A percentile compares a stretch with the other conserved stretches of the same genome.
phyloP scores from a whole-genome alignment of 2,329 filamentous ascomycete species.

The Beauveria sp. region DNA sequence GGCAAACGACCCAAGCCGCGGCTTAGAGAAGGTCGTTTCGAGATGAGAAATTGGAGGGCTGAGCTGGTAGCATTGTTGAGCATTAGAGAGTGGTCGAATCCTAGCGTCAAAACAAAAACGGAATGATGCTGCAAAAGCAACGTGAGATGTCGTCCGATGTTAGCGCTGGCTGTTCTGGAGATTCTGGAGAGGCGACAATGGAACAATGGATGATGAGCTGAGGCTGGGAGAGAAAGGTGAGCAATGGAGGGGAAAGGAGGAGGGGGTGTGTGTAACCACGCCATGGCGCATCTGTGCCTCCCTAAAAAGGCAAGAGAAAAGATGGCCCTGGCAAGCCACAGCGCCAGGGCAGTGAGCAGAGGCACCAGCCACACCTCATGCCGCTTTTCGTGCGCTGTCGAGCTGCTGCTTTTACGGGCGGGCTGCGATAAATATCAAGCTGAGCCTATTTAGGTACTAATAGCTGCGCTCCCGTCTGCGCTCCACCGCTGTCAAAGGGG shows the following conservation, averaged over 20 bases:
- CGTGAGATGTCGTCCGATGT: neutral
- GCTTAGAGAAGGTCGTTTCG: neutral
- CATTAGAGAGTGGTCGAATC: neutral
- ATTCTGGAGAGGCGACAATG: neutral
- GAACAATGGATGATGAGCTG: neutral
- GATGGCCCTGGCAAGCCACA: conserved; percentile 6
- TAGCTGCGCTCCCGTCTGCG: neutral
- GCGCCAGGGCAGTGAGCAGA: neutral
- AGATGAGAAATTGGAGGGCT: too few relatives aligned
- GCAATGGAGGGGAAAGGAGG: neutral
- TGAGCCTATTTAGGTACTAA: neutral
- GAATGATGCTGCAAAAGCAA: neutral
- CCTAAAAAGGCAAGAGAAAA: conserved; percentile 9
- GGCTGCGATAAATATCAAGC: neutral
- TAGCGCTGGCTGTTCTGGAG: neutral
- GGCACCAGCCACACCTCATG: conserved; percentile 10
- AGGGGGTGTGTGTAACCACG: neutral
- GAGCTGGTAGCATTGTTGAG: neutral
- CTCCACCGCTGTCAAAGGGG: neutral
- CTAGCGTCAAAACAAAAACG: neutral
- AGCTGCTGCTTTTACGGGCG: conserved; percentile 5
- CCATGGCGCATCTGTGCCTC: neutral
- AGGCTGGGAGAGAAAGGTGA: neutral
- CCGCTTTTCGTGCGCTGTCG: neutral
- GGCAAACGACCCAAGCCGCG: neutral